phyloP scores from a whole-genome alignment of 495 filamentous ascomycete species.

The Penicillium fimorum region DNA sequence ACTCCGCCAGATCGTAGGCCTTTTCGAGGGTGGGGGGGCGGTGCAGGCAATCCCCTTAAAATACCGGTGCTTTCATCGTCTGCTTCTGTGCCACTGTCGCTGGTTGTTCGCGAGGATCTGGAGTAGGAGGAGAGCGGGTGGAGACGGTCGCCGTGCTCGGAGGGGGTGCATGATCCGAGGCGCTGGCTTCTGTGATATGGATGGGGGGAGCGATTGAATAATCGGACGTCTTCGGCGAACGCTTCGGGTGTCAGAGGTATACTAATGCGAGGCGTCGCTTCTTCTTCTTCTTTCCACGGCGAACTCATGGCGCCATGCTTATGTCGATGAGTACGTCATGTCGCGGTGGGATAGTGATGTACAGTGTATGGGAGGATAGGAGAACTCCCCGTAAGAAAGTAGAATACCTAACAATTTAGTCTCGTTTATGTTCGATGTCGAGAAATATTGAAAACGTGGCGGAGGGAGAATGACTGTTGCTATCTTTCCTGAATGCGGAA shows the following conservation, averaged over 20 bases:
- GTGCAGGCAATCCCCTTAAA: slow-evolving; percentile 77
- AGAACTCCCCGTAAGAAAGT: background rate
- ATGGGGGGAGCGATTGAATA: slow-evolving; percentile 71
- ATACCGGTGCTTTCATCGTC: slow-evolving; percentile 76
- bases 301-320: slow-evolving; percentile 46
- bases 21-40: slow-evolving; percentile 67
- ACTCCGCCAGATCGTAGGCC: slow-evolving; percentile 60
- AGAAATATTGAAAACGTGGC: slow-evolving; percentile 5
- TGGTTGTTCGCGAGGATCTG: slow-evolving; percentile 55
- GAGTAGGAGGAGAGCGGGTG: slow-evolving; percentile 25
- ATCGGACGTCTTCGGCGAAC: slow-evolving; percentile 39
- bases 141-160: slow-evolving; percentile 29
- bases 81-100: slow-evolving; percentile 88
- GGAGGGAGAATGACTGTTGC: slow-evolving; percentile 22
- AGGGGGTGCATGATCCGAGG: slow-evolving; percentile 22
- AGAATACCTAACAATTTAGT: slow-evolving; percentile 5
- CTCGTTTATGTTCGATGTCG: background rate
- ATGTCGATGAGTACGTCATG: slow-evolving; percentile 37
- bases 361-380: background rate
- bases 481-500: slow-evolving; percentile 31
- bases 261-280: slow-evolving; percentile 24
- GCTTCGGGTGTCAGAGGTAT: slow-evolving; percentile 22
- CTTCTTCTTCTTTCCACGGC: slow-evolving; percentile 38
- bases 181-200: slow-evolving; percentile 61
- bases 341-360: slow-evolving; percentile 15